Evolutionary conservation across 805 yeast genomes (phyloP).

Genomic region (Dipodascus albidus): DNA sequence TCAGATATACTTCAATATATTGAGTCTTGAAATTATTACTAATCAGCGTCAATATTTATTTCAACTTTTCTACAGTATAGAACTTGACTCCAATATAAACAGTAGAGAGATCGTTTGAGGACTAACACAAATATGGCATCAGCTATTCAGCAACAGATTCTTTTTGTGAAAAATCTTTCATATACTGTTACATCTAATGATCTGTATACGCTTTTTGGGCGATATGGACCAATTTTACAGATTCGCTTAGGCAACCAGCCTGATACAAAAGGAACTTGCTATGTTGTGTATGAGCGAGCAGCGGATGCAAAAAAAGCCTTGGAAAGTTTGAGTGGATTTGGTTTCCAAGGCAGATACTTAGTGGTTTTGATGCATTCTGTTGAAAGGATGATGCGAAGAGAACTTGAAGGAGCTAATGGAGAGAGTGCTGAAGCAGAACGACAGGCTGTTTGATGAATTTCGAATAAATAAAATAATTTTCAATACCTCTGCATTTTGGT

Average conservation of each 20-base stretch:
- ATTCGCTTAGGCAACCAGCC: slow-evolving; percentile 33
- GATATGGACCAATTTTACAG: slow-evolving; percentile 46
- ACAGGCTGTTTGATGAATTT: too few species aligned
- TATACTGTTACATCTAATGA: slow-evolving; percentile 36
- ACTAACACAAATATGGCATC: too few species aligned
- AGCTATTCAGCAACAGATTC: slow-evolving; percentile 25
- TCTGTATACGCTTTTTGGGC: slow-evolving; percentile 41
- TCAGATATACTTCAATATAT: too few species aligned
- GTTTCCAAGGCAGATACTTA: slow-evolving; percentile 46
- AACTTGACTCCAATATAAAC: too few species aligned
- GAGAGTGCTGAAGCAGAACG: neutral
- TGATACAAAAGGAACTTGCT: slow-evolving; percentile 40
- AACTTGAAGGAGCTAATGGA: neutral
- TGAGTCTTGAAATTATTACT: too few species aligned
- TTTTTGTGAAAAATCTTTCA: slow-evolving; percentile 48
- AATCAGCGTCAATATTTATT: too few species aligned
- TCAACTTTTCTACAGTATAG: too few species aligned
- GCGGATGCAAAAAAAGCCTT: slow-evolving; percentile 39
- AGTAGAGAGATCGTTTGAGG: too few species aligned
- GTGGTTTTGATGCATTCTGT: slow-evolving; percentile 39
- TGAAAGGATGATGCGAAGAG: slow-evolving; percentile 24
- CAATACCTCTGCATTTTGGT: too few species aligned
- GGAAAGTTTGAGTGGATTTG: slow-evolving; percentile 47
- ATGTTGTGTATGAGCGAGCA: slow-evolving; percentile 40
- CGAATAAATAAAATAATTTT: too few species aligned